Evolutionary conservation across 2,329 filamentous ascomycete genomes (phyloP).

Genomic region (Cylindrodendrum hubeiense): DNA sequence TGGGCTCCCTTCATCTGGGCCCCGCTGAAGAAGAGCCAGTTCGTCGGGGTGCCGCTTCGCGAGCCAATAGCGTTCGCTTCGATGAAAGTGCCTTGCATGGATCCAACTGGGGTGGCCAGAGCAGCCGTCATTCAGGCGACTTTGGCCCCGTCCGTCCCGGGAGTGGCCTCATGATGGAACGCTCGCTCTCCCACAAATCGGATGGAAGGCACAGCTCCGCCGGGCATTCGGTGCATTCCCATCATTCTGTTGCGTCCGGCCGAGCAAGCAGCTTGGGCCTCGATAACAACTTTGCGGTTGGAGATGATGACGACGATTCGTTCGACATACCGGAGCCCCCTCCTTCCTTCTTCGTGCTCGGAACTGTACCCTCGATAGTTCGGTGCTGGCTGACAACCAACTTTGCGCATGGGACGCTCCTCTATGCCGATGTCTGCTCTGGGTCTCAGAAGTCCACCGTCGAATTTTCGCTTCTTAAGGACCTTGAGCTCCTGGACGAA

Average conservation of each 20-base stretch:
- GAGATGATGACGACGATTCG: slow-evolving; percentile 76
- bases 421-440: slow-evolving; percentile 93
- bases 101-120: slow-evolving; percentile 82
- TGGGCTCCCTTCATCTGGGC: slow-evolving; percentile 86
- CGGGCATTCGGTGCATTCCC: slow-evolving; percentile 80
- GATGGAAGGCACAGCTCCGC: slow-evolving; percentile 95
- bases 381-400: slow-evolving; percentile 94
- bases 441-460: slow-evolving; percentile 91
- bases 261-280: slow-evolving; percentile 90
- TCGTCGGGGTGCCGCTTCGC: slow-evolving; percentile 86
- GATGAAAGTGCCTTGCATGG: slow-evolving; percentile 95
- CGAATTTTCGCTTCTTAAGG: slow-evolving; percentile 79
- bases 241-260: slow-evolving; percentile 79
- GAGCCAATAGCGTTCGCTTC: slow-evolving; percentile 97
- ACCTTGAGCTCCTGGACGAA: slow-evolving; percentile 77
- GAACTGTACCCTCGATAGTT: slow-evolving; percentile 92
- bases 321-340: slow-evolving; percentile 81
- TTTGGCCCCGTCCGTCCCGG: slow-evolving; percentile 81
- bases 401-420: slow-evolving; percentile 88
- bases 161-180: slow-evolving; percentile 90
- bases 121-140: slow-evolving; percentile 85
- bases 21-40: slow-evolving; percentile 85
- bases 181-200: slow-evolving; percentile 93
- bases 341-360: slow-evolving; percentile 86
- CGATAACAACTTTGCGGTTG: slow-evolving; percentile 75